Evolutionary conservation across 2,329 filamentous ascomycete genomes (phyloP), one percentile per base, ranked within the genome.

Genomic region (Monilinia aucupariae): DNA sequence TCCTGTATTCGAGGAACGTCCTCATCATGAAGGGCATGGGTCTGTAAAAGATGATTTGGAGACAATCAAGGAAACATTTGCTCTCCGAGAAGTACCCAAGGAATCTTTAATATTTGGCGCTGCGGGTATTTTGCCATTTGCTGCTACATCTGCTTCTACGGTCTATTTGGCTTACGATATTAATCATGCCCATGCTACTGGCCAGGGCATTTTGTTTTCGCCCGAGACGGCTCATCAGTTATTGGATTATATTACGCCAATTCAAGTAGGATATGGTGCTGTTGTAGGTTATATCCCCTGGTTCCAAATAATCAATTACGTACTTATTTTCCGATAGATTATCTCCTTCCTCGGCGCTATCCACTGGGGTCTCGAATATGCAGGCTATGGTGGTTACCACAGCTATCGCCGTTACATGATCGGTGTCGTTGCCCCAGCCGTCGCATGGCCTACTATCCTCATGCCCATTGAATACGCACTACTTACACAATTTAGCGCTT

Each of bases 271-370:
- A 64, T 96, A 96, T 71, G 92, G 93, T 62, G 93, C 92, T 54
- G 85, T 96, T 64, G 86, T 88, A 79, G 75, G 85, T 81, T 37
- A 41, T 43, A 39, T 30, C 22, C 9, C n/a, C 15, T 47, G 25
- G 32, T 22, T 3, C 34, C 8, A 22, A 48, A 27, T 45, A 30
- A n/a, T 13, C 20, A 60, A 53, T 41, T 25, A 20, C 43, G 50
- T 59, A 45, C 64, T 68, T 17, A 68, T 53, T 8, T 48, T 32
- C 43, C 48, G 1, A 22, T 52, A 89, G 86, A 94, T 96, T 71
- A 89, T 96, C 70, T 96, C 92, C 34, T 97, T 96, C 81, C 84
- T 97, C 1, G 93, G 93, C 51, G 92, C 92, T 41, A 87, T 96
- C 71, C 93, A 97, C 76, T 97, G 84, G 93, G 92, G 92, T 62